Base-by-base conservation (phyloP, 306 rosid species). In the Begonia peltatifolia region DNA sequence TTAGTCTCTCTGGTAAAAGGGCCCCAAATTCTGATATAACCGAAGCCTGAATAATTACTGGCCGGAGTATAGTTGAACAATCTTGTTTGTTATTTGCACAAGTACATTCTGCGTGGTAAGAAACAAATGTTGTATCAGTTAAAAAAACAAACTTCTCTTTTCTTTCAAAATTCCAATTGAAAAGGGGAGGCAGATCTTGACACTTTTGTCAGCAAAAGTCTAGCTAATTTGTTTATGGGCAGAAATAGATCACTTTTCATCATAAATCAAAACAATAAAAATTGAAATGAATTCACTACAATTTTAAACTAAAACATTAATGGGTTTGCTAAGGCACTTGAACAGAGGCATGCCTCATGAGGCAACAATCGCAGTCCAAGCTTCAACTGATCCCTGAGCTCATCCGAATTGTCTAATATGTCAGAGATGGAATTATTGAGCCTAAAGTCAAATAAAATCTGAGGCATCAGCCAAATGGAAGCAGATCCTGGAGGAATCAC, bases 361-460 rank as follows among this genome's bases (percentile, higher is more conserved):
- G 79, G 42, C 62, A 64, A 71, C 57, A 90, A 78, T 60, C 43
- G 59, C 87, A 85, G 69, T 56, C 87, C 92, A 56, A 17, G 50
- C 80, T 61, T 79, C 76, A 90, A 60, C 76, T 83, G 77, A 50
- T 71, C 59, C 81, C 68, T 79, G 55, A 90, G 66, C 64, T 80
- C 79, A 47, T 48, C 65, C 57, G 83, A 72, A 52, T 71, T 69
- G 16, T 72, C 85, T 52, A 90, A 68, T 41, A 85, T 62, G 46
- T 78, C 84, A 10, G 84, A 67, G 38, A 75, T 69, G 46, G 97
- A 83, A 70, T 79, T 80, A 41, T 81, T 52, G 50, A 85, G 87
- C 56, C 92, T 85, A 75, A 90, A 85, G 63, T 83, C 80, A 62
- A 89, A 89, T 43, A 80, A 68, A 66, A 74, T 68, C 84, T 80